Conservation (phyloP, 2,329 filamentous ascomycete genomes). For the Arthrobotrys sphaeroides region DNA sequence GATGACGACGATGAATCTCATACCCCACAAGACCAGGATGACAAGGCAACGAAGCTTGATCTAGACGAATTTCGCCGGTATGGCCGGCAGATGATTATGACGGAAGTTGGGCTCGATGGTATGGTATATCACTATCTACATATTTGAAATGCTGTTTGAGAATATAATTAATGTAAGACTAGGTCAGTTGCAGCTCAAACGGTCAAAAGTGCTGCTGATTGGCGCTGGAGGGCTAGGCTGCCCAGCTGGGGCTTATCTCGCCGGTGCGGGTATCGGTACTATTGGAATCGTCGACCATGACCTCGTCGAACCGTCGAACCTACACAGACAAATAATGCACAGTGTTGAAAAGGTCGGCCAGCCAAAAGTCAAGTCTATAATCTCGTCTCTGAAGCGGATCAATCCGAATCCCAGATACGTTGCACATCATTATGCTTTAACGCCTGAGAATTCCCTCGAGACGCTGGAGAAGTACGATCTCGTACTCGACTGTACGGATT, state of each 20-base stretch:
- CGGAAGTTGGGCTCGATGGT: slow-evolving; percentile 80
- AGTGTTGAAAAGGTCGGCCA: slow-evolving; percentile 74
- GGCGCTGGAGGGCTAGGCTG: slow-evolving; percentile 91
- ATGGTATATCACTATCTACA: slow-evolving; percentile 43
- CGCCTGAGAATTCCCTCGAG: slow-evolving; percentile 72
- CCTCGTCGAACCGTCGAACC: slow-evolving; percentile 84
- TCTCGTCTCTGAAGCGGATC: slow-evolving; percentile 70
- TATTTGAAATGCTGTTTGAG: neutral
- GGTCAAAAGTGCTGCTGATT: slow-evolving; percentile 78
- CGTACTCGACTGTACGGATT: slow-evolving; percentile 94
- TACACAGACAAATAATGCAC: slow-evolving; percentile 92
- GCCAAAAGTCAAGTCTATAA: slow-evolving; percentile 82
- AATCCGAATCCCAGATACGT: slow-evolving; percentile 77
- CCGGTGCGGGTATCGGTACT: slow-evolving; percentile 79
- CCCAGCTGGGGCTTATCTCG: slow-evolving; percentile 90
- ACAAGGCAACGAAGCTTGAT: slow-evolving; percentile 64
- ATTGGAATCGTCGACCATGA: slow-evolving; percentile 89
- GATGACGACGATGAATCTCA: slow-evolving; percentile 38
- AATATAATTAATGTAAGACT: slow-evolving; percentile 3
- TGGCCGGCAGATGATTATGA: slow-evolving; percentile 88
- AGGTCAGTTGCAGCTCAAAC: slow-evolving; percentile 80
- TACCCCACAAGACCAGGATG: slow-evolving; percentile 53
- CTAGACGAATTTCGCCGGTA: slow-evolving; percentile 84
- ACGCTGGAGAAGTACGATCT: slow-evolving; percentile 79
- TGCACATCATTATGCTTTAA: slow-evolving; percentile 72